Evolutionary conservation across 495 filamentous ascomycete genomes (phyloP).

Genomic region (Hypoxylon intermedium): DNA sequence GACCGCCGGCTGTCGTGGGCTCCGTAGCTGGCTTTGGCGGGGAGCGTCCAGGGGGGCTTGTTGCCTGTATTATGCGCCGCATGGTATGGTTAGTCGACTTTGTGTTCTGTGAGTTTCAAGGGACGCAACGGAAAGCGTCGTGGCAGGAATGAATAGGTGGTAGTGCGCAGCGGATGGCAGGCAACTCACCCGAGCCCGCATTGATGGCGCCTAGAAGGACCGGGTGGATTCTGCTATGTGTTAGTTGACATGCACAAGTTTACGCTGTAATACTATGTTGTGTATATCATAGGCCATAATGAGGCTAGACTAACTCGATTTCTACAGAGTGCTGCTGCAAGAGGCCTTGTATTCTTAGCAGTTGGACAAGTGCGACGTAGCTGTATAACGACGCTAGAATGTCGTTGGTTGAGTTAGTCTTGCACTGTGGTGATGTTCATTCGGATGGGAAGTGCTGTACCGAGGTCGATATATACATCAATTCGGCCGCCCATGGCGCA

Average conservation of each 20-base stretch:
- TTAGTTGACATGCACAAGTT: not conserved
- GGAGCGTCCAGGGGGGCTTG: slow-evolving; percentile 74
- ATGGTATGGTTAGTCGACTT: not conserved
- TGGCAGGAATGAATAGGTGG: not conserved
- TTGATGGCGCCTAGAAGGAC: slow-evolving; percentile 79
- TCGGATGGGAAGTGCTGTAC: slow-evolving; percentile 43
- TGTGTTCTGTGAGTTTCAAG: too few relatives aligned
- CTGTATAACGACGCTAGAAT: slow-evolving; percentile 71
- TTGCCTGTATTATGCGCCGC: slow-evolving; percentile 67
- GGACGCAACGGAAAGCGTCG: not conserved
- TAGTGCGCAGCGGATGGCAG: not conserved
- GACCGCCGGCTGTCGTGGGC: slow-evolving; percentile 61
- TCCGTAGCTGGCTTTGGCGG: slow-evolving; percentile 68
- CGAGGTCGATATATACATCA: slow-evolving; percentile 66
- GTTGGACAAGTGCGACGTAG: slow-evolving; percentile 66
- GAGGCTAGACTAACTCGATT: slow-evolving; percentile 61
- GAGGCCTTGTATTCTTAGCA: slow-evolving; percentile 59
- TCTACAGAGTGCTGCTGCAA: slow-evolving; percentile 65
- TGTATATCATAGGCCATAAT: too few relatives aligned
- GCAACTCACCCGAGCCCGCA: slow-evolving; percentile 60
- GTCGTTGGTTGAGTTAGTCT: too few relatives aligned
- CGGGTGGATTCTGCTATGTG: slow-evolving; percentile 63
- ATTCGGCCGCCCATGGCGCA: slow-evolving; percentile 64
- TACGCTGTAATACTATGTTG: not conserved
- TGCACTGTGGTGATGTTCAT: not conserved